These are phyloP conservation scores for Salvia sclarea DNA, from an alignment of 305 asterid species.

Conservation along the genomic window DNA sequence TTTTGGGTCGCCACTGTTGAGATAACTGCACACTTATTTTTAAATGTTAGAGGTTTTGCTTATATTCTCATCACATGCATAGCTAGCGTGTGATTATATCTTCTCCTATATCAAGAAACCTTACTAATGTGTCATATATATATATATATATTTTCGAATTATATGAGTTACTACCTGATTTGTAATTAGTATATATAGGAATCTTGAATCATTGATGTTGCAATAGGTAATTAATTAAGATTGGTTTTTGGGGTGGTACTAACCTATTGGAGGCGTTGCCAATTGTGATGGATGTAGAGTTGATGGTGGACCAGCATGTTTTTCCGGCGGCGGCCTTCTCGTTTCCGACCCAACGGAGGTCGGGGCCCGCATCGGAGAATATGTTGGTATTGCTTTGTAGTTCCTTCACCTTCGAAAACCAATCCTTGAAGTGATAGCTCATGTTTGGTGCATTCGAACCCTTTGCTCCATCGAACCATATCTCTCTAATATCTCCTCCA, in stretches of 20 bases:
- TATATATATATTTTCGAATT: no score
- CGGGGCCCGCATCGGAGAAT: slow-evolving; percentile 93
- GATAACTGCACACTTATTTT: slow-evolving; percentile 52
- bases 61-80: no score
- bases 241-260: no score
- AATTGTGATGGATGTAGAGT: slow-evolving; percentile 62
- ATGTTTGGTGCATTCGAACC: slow-evolving; percentile 76
- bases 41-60: no score
- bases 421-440: slow-evolving; percentile 72
- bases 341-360: slow-evolving; percentile 86
- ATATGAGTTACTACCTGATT: no score
- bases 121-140: no score
- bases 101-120: no score
- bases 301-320: slow-evolving; percentile 92
- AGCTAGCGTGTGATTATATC: no score
- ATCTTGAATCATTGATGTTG: no score
- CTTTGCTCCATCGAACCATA: slow-evolving; percentile 98
- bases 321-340: slow-evolving; percentile 74
- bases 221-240: no score
- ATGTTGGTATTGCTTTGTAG: slow-evolving; percentile 74
- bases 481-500: slow-evolving; percentile 63
- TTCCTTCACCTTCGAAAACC: slow-evolving; percentile 88
- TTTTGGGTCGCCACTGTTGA: slow-evolving; percentile 67
- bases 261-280: slow-evolving; percentile 62
- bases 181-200: no score